Percentiles rank a stretch among this genome's conserved stretches.
These are phyloP conservation scores for Nitzschia putrida DNA, from an alignment of 108 stramenopile genomes.

Conservation along the genomic window DNA sequence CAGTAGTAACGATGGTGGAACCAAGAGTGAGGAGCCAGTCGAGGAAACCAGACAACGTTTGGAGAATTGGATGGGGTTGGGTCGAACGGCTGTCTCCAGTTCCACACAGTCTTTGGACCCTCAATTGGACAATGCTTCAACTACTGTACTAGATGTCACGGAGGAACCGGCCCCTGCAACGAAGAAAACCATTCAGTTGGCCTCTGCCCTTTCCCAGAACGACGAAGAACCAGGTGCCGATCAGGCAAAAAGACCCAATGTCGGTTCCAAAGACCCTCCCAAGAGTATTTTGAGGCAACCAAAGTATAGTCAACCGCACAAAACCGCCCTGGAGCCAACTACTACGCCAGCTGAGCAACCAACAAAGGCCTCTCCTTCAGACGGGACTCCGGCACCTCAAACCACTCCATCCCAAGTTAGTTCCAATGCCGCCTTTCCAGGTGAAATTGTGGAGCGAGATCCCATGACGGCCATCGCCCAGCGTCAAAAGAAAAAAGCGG, in stretches of 20 bases:
- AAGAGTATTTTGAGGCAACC: conserved; percentile 39
- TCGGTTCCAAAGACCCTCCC: not conserved
- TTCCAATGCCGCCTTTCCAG: no score
- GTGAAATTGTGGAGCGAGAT: conserved; percentile 29
- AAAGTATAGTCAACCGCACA: conserved; percentile 25
- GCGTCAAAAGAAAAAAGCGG: not conserved
- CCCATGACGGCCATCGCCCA: conserved; percentile 7
- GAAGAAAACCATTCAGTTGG: not conserved
- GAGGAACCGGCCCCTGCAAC: not conserved
- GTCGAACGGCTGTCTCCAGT: not conserved
- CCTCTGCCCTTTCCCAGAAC: not conserved
- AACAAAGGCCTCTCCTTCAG: no score
- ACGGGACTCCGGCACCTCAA: no score
- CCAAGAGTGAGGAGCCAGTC: not conserved
- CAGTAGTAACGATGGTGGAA: not conserved
- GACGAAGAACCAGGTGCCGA: not conserved
- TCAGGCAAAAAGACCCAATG: not conserved
- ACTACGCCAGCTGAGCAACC: not conserved
- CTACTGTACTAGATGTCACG: not conserved
- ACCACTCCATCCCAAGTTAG: no score
- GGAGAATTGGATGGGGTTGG: conserved; percentile 42
- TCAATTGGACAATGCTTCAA: not conserved
- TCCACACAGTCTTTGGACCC: not conserved
- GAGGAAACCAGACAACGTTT: conserved; percentile 27
- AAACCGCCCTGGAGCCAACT: not conserved